phyloP scores from a whole-genome alignment of 768 basidiomycete species.

The Tricholoma flavovirens region DNA sequence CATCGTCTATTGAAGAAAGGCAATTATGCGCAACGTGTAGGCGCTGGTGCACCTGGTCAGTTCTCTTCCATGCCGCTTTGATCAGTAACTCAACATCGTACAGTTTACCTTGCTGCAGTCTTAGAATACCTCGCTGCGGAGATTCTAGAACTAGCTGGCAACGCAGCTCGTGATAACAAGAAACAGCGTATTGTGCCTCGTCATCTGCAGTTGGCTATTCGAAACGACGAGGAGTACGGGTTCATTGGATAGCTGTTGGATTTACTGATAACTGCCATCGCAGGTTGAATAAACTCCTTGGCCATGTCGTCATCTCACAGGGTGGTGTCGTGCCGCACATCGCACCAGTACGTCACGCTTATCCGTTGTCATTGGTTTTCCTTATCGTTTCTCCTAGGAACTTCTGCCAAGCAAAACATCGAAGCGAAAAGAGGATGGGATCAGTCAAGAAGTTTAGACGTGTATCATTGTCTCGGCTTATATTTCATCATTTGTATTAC shows the following conservation, averaged over 20 bases:
- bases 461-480: slow-evolving; percentile 13
- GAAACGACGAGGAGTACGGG: slow-evolving; percentile 79
- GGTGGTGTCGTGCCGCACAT: slow-evolving; percentile 80
- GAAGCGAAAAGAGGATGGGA: slow-evolving; percentile 39
- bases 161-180: slow-evolving; percentile 79
- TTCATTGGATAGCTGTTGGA: neutral
- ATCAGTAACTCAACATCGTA: slow-evolving; percentile 1
- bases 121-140: slow-evolving; percentile 91
- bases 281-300: slow-evolving; percentile 70
- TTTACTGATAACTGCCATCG: neutral
- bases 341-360: slow-evolving; percentile 32
- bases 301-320: slow-evolving; percentile 78
- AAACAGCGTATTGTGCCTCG: slow-evolving; percentile 94
- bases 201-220: slow-evolving; percentile 87
- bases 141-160: slow-evolving; percentile 89
- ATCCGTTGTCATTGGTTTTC: neutral
- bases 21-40: slow-evolving; percentile 84
- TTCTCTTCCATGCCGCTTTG: slow-evolving; percentile 5
- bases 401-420: slow-evolving; percentile 39
- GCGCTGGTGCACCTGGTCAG: slow-evolving; percentile 81
- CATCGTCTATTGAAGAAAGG: slow-evolving; percentile 85
- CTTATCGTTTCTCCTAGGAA: slow-evolving; percentile 19
- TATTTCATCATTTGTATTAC: slow-evolving; percentile 24
- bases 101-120: slow-evolving; percentile 86
- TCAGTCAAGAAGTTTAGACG: slow-evolving; percentile 41